Percentiles rank a stretch among this genome's conserved stretches.
Conservation (phyloP, 1,284 basidiomycete genomes). For the Flammula alnicola region DNA sequence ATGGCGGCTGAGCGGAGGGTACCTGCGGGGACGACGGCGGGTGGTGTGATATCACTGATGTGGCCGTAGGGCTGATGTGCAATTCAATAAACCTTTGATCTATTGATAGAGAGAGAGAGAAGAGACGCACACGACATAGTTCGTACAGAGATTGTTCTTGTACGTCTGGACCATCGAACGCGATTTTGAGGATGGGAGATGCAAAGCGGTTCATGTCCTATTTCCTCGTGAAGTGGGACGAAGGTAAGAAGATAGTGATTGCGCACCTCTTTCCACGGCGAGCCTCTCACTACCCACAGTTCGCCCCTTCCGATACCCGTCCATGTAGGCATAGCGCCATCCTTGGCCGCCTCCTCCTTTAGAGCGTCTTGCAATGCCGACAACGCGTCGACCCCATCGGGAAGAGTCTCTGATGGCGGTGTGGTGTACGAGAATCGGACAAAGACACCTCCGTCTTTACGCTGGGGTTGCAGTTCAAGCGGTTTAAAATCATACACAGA, state of each 20-base stretch:
- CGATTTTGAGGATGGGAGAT: slow-evolving; percentile 72
- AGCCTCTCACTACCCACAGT: slow-evolving; percentile 82
- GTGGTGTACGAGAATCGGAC: slow-evolving; percentile 72
- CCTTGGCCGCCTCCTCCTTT: slow-evolving; percentile 42
- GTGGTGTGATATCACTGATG: slow-evolving; percentile 70
- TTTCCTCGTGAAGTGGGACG: slow-evolving; percentile 11
- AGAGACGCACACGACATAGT: slow-evolving; percentile 64
- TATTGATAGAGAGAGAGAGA: slow-evolving; percentile 10
- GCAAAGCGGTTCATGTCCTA: slow-evolving; percentile 88
- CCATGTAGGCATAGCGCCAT: slow-evolving; percentile 72
- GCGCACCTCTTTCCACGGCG: slow-evolving; percentile 83
- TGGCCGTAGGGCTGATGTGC: slow-evolving; percentile 78
- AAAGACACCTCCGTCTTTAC: slow-evolving; percentile 88
- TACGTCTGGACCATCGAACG: slow-evolving; percentile 87
- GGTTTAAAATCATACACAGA: slow-evolving; percentile 57
- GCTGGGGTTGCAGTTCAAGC: slow-evolving; percentile 61
- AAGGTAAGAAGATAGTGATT: background rate
- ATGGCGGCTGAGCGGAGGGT: slow-evolving; percentile 69
- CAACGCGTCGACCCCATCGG: slow-evolving; percentile 41
- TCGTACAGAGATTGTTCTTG: slow-evolving; percentile 78
- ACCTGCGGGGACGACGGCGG: slow-evolving; percentile 70
- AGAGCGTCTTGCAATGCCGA: slow-evolving; percentile 55
- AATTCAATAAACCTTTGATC: slow-evolving; percentile 2
- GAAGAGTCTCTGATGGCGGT: slow-evolving; percentile 23
- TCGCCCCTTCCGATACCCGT: slow-evolving; percentile 55